These are phyloP conservation scores for Cercospora sojina DNA, from an alignment of 2,329 filamentous ascomycete genomes.

Conservation along the genomic window DNA sequence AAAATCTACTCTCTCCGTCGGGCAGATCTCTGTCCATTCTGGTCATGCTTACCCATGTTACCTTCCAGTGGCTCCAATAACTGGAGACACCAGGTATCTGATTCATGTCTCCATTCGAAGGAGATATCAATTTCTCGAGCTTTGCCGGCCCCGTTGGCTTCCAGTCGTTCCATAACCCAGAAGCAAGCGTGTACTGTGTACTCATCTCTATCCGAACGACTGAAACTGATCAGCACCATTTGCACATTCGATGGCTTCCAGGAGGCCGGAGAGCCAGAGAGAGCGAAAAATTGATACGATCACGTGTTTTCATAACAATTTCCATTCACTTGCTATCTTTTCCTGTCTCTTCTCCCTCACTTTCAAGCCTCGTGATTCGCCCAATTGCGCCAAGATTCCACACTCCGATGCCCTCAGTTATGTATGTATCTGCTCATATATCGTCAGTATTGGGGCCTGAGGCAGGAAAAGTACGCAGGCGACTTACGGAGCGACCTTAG, in stretches of 20 bases:
- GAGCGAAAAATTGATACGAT: background rate
- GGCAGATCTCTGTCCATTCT: background rate
- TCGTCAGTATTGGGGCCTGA: background rate
- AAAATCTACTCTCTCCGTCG: background rate
- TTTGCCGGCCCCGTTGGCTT: background rate
- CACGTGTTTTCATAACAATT: background rate
- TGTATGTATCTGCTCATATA: background rate
- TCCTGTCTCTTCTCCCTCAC: background rate
- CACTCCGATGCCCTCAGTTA: background rate
- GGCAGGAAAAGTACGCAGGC: background rate
- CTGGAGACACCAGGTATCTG: background rate
- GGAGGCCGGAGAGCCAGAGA: background rate
- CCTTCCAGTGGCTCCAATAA: background rate
- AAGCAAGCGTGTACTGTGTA: background rate
- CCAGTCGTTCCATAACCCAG: background rate
- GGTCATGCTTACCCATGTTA: background rate
- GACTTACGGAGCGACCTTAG: background rate
- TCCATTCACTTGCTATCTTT: background rate
- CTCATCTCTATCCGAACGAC: background rate
- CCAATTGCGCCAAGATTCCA: background rate
- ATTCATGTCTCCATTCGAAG: background rate
- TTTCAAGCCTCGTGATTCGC: background rate
- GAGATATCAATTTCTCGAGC: background rate
- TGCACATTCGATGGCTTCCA: background rate
- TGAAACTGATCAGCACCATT: background rate